Conservation (phyloP, 208 protist genomes). For the Porcisia deanei region DNA sequence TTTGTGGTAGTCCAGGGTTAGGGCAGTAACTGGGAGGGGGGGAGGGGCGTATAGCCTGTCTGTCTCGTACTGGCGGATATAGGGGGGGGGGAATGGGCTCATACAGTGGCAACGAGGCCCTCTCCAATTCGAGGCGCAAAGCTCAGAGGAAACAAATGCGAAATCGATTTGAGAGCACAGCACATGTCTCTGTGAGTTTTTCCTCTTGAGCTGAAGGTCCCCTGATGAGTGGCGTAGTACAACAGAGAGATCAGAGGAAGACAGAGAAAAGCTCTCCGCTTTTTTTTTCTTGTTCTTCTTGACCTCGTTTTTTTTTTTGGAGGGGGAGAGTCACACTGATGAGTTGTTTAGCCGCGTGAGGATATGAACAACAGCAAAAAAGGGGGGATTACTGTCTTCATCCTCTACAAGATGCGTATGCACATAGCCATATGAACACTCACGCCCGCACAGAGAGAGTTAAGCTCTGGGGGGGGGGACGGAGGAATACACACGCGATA, state of each 20-base stretch:
- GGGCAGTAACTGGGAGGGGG: not conserved
- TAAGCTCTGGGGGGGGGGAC: not conserved
- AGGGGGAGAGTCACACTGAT: not conserved
- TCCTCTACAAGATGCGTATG: not conserved
- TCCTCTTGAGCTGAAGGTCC: not conserved
- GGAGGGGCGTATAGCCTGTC: not conserved
- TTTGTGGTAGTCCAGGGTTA: too few relatives aligned
- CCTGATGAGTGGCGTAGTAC: too few relatives aligned
- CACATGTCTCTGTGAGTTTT: not conserved
- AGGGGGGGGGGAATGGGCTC: not conserved
- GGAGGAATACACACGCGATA: too few relatives aligned
- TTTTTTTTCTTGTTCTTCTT: not conserved
- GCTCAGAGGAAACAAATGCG: not conserved
- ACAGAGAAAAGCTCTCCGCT: not conserved
- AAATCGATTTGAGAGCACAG: not conserved
- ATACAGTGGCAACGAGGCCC: not conserved
- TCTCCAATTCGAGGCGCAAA: not conserved
- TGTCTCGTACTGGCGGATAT: not conserved
- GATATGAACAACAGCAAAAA: not conserved
- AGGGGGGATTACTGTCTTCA: not conserved
- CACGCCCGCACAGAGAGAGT: not conserved
- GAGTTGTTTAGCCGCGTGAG: not conserved
- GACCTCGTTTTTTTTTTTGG: not conserved
- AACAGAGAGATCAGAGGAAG: too few relatives aligned
- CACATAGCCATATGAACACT: not conserved